Evolutionary conservation across 768 basidiomycete genomes (phyloP).

Genomic region (Xerocomus spinulosus): DNA sequence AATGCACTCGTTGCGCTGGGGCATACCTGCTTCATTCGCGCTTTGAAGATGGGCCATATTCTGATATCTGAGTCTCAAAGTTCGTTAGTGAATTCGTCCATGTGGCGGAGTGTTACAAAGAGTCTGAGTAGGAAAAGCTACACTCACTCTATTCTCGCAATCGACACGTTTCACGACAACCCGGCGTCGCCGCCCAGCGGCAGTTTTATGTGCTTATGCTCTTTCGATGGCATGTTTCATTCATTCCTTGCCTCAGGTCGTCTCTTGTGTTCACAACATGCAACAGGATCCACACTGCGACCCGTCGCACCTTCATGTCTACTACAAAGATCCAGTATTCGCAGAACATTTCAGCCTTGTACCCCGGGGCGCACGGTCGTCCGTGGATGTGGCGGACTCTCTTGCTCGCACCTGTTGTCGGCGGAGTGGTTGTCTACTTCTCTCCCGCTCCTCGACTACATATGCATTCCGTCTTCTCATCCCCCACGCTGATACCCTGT

Average conservation of each 20-base stretch:
- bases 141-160: too few relatives aligned
- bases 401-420: conserved; percentile 56
- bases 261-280: conserved; percentile 14
- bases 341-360: conserved; percentile 11
- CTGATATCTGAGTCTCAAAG: too few relatives aligned
- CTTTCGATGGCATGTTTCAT: conserved; percentile 18
- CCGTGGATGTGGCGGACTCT: conserved; percentile 26
- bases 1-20: too few relatives aligned
- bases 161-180: conserved; percentile 35
- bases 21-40: too few relatives aligned
- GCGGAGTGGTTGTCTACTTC: conserved; percentile 50
- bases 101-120: too few relatives aligned
- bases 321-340: conserved; percentile 2
- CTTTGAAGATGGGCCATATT: too few relatives aligned
- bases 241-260: conserved; percentile 25
- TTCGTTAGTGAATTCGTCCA: too few relatives aligned
- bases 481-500: conserved; percentile 47
- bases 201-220: conserved; percentile 30
- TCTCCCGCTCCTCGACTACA: conserved; percentile 40
- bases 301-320: conserved; percentile 26
- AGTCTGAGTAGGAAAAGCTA: too few relatives aligned
- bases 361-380: conserved; percentile 23
- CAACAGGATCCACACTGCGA: not conserved
- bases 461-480: conserved; percentile 47
- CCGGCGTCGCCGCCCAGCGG: conserved; percentile 44